A percentile compares a stretch with the other conserved stretches of the same genome.
These are phyloP conservation scores for Echites panduratus DNA, from an alignment of 257 asterid genomes.

Conservation along the genomic window DNA sequence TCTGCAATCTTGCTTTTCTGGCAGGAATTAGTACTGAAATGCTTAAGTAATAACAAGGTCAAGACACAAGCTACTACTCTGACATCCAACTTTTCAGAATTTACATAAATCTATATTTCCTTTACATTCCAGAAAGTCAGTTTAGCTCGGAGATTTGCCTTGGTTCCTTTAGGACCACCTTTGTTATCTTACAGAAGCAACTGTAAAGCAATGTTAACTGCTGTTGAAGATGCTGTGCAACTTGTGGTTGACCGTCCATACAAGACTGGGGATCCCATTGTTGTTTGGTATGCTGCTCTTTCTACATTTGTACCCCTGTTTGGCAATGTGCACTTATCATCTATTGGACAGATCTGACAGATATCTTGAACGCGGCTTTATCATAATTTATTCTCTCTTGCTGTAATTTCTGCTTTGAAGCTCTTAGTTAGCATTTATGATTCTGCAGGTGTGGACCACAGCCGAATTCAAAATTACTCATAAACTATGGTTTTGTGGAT, in stretches of 20 bases:
- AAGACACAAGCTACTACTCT: neutral
- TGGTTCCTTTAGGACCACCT: constrained; percentile 97
- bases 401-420: neutral
- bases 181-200: constrained; percentile 78
- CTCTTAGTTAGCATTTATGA: constrained; percentile 12
- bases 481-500: constrained; percentile 97
- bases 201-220: constrained; percentile 94
- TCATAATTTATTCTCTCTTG: neutral
- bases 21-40: neutral
- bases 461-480: constrained; percentile 84
- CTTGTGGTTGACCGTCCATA: constrained; percentile 84
- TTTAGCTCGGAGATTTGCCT: constrained; percentile 92
- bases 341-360: neutral
- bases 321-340: neutral
- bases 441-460: constrained; percentile 92
- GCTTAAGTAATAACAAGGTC: neutral
- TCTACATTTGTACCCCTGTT: constrained; percentile 6
- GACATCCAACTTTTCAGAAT: neutral
- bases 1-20: neutral
- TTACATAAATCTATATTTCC: constrained; percentile 7
- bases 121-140: constrained; percentile 78
- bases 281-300: constrained; percentile 59
- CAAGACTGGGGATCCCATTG: constrained; percentile 76
- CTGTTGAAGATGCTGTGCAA: constrained; percentile 80
- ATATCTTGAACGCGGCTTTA: neutral